phyloP scores from a whole-genome alignment of 1,139 yeast species.

The Torulaspora globosa region DNA sequence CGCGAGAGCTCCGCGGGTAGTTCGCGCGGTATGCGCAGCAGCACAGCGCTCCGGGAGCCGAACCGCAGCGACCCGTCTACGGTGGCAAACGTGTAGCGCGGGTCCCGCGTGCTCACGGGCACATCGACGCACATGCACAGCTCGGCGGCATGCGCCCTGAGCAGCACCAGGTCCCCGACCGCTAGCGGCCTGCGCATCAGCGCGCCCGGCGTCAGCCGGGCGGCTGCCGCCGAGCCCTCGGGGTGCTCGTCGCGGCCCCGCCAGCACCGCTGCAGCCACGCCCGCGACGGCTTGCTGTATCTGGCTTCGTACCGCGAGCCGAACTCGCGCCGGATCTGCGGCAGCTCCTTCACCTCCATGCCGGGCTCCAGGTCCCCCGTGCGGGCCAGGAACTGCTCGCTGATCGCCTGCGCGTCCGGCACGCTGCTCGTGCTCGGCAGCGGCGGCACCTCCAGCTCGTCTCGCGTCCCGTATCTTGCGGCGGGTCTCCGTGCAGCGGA shows the following conservation, averaged over 20 bases:
- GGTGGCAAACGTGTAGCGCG: conserved; percentile 53
- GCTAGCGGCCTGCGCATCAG: conserved; percentile 33
- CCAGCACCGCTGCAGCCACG: conserved; percentile 23
- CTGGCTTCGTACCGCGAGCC: conserved; percentile 21
- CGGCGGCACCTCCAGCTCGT: background rate
- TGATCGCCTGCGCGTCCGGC: conserved; percentile 10
- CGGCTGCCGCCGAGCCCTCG: conserved; percentile 1
- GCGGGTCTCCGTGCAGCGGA: background rate
- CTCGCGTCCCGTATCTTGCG: background rate
- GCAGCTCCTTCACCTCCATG: conserved; percentile 25
- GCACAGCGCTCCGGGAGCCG: conserved; percentile 45
- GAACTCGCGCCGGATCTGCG: conserved; percentile 22
- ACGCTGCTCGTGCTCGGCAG: background rate
- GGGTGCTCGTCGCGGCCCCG: conserved; percentile 3
- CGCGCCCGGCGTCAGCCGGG: conserved; percentile 9
- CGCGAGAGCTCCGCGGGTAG: conserved; percentile 18
- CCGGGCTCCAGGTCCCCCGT: conserved; percentile 32
- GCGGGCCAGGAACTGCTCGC: conserved; percentile 15
- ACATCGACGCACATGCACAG: conserved; percentile 44
- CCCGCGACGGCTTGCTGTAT: conserved; percentile 27
- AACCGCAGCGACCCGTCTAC: conserved; percentile 54
- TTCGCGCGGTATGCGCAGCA: conserved; percentile 49
- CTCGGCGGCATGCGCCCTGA: conserved; percentile 38
- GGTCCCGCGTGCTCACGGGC: conserved; percentile 43
- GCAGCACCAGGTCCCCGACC: conserved; percentile 47